Conservation (phyloP, 2,329 filamentous ascomycete species). For the Sarocladium brachiariae region DNA sequence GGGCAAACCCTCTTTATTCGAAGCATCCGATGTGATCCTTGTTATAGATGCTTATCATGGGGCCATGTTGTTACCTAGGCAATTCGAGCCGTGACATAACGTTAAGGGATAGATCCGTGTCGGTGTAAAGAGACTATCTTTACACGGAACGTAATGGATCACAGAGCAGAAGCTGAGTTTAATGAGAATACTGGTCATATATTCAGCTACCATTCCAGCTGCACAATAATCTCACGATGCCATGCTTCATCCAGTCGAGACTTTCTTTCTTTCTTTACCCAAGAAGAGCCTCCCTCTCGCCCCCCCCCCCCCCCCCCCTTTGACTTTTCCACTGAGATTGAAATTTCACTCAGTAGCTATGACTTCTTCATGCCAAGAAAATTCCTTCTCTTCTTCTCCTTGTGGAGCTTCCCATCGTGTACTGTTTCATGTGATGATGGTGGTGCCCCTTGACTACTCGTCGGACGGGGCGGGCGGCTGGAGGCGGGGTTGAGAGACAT, state of each 20-base stretch:
- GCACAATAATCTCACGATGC: neutral
- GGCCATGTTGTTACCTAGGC: neutral
- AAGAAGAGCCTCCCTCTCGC: neutral
- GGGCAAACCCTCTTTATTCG: neutral
- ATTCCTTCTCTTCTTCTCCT: slow-evolving; percentile 57
- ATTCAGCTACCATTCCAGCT: neutral
- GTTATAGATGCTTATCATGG: too few relatives aligned
- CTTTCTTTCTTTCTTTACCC: too few relatives aligned
- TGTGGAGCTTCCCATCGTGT: slow-evolving; percentile 35
- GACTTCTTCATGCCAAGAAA: slow-evolving; percentile 56
- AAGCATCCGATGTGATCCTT: too few relatives aligned
- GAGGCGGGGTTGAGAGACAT: slow-evolving; percentile 44
- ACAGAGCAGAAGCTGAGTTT: too few relatives aligned
- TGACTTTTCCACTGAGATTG: too few relatives aligned
- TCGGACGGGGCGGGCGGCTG: slow-evolving; percentile 17
- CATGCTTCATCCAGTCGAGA: neutral
- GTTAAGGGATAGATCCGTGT: too few relatives aligned
- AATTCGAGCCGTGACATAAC: too few relatives aligned
- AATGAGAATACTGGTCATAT: neutral
- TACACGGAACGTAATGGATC: too few relatives aligned
- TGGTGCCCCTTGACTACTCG: slow-evolving; percentile 10
- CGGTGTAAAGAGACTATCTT: too few relatives aligned
- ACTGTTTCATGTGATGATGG: slow-evolving; percentile 20
- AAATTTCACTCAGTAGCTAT: too few relatives aligned
- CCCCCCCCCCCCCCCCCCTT: too few relatives aligned